These are phyloP conservation scores for Phytophthora colocasiae DNA, from an alignment of 352 stramenopile species.

Conservation along the genomic window DNA sequence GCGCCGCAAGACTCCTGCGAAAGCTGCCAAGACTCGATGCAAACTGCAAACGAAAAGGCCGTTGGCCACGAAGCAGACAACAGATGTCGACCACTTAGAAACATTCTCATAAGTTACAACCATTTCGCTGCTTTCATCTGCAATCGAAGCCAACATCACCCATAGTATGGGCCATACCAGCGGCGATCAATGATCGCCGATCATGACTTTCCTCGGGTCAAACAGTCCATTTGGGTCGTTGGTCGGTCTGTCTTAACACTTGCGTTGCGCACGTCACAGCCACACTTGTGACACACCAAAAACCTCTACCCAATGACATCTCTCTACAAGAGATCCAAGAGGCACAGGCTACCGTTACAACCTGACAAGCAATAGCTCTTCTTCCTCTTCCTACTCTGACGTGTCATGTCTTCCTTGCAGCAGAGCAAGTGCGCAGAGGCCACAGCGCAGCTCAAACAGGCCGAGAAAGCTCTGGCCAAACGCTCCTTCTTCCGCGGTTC, in stretches of 20 bases:
- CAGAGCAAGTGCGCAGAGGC: conserved; percentile 62
- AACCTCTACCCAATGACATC: background rate
- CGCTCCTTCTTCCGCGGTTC: conserved; percentile 73
- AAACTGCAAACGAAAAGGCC: conserved; percentile 6
- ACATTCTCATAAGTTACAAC: background rate
- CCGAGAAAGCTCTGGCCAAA: conserved; percentile 62
- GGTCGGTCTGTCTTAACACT: background rate
- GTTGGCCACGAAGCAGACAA: conserved; percentile 1
- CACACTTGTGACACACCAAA: background rate
- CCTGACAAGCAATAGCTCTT: conserved; percentile 4
- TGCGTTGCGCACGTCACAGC: background rate
- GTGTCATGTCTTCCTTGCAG: conserved; percentile 52
- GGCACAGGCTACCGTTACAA: background rate
- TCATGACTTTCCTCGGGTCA: background rate
- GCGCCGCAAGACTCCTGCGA: conserved; percentile 1
- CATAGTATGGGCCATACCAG: background rate
- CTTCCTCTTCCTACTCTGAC: conserved; percentile 7
- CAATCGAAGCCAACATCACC: conserved; percentile 30
- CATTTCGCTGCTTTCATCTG: conserved; percentile 15
- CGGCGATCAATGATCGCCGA: no score
- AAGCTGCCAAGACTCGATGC: background rate
- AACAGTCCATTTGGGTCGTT: background rate
- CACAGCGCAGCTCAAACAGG: conserved; percentile 54
- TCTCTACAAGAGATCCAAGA: conserved; percentile 1
- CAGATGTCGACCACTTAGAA: conserved; percentile 21